Conservation (phyloP, 129 eudicot genomes). For the Glebionis coronaria region DNA sequence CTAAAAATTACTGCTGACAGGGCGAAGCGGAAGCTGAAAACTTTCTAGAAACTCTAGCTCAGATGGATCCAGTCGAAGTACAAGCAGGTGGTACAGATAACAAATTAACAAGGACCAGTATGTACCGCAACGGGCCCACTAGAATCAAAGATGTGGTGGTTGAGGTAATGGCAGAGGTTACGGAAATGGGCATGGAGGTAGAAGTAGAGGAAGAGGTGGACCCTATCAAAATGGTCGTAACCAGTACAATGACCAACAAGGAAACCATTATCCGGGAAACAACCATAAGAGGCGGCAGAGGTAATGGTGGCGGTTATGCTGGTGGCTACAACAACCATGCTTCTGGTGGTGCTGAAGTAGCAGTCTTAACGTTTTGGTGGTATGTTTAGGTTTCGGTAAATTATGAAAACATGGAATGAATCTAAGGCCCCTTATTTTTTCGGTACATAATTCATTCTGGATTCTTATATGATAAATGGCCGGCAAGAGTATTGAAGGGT, state of each 20-base stretch:
- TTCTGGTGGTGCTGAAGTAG: constrained; percentile 31
- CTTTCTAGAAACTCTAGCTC: constrained; percentile 31
- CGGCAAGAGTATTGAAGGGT: background rate
- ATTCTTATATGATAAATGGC: background rate
- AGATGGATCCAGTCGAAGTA: constrained; percentile 28
- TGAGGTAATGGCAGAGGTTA: constrained; percentile 64
- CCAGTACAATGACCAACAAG: constrained; percentile 62
- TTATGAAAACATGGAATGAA: constrained; percentile 31
- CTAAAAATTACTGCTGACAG: no score
- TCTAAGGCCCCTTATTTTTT: constrained; percentile 10
- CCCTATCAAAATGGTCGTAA: no score
- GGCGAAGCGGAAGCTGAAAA: constrained; percentile 42
- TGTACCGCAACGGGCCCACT: constrained; percentile 42
- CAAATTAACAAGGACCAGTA: constrained; percentile 47
- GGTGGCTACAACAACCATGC: no score
- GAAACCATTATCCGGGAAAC: constrained; percentile 60
- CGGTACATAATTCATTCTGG: constrained; percentile 17
- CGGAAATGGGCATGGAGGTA: constrained; percentile 71
- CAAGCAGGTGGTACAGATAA: constrained; percentile 43
- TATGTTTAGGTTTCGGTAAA: constrained; percentile 20
- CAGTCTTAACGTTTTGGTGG: constrained; percentile 26
- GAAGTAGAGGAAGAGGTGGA: no score
- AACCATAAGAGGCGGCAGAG: constrained; percentile 46
- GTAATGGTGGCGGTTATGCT: constrained; percentile 49
- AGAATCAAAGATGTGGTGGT: constrained; percentile 60